Percentiles rank a stretch among this genome's conserved stretches.
phyloP scores from a whole-genome alignment of 768 basidiomycete genomes.

The Amanita brunnescens region DNA sequence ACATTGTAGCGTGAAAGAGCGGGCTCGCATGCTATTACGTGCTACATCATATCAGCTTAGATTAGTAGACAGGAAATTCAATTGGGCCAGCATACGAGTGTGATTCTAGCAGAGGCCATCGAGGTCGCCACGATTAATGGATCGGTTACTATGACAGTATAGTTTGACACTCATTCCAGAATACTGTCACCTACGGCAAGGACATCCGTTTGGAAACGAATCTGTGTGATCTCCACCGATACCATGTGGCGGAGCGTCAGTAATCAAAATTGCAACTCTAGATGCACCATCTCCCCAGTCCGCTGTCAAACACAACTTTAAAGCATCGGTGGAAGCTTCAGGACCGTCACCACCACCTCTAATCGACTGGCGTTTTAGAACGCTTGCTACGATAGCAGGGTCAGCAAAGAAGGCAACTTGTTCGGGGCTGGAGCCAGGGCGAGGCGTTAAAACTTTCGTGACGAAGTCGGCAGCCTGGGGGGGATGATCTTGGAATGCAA shows the following conservation, averaged over 20 bases:
- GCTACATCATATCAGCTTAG: constrained; percentile 24
- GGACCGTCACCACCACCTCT: constrained; percentile 47
- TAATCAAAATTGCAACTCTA: constrained; percentile 47
- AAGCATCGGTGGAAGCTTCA: constrained; percentile 48
- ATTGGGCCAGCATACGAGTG: constrained; percentile 28
- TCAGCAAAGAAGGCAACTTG: neutral
- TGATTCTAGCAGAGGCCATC: constrained; percentile 46
- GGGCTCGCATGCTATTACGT: constrained; percentile 51
- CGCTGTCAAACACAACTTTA: constrained; percentile 39
- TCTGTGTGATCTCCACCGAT: constrained; percentile 47
- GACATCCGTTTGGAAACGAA: constrained; percentile 19
- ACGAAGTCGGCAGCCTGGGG: constrained; percentile 14
- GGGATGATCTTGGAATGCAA: neutral
- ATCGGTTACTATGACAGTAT: constrained; percentile 17
- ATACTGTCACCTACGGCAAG: neutral
- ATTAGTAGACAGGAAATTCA: too few relatives aligned
- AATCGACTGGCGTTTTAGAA: constrained; percentile 30
- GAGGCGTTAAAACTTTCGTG: too few relatives aligned
- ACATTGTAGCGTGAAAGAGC: constrained; percentile 8
- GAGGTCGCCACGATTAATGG: constrained; percentile 23
- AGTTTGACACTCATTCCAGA: neutral
- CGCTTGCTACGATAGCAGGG: constrained; percentile 22
- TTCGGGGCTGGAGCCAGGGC: too few relatives aligned
- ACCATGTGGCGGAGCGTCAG: too few relatives aligned
- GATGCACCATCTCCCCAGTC: constrained; percentile 42